phyloP scores from a whole-genome alignment of 176 grass and related monocot species.

The Rhipidocladum racemiflorum region DNA sequence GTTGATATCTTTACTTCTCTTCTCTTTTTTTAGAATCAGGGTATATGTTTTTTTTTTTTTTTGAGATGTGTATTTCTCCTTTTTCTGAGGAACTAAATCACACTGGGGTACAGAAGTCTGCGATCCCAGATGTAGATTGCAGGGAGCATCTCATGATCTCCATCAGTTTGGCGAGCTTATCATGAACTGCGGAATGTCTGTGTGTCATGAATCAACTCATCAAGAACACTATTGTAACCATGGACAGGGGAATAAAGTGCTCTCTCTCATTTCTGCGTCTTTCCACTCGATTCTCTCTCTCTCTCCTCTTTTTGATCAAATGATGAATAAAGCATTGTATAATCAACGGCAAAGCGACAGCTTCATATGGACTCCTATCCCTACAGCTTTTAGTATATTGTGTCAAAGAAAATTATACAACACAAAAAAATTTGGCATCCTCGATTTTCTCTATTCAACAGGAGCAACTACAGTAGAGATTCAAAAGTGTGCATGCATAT shows the following conservation, averaged over 20 bases:
- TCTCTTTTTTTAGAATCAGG: no score
- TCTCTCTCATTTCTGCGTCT: background rate
- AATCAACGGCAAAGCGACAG: constrained; percentile 12
- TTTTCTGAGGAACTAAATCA: background rate
- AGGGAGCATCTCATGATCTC: constrained; percentile 7
- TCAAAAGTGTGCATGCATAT: constrained; percentile 12
- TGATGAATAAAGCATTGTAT: constrained; percentile 18
- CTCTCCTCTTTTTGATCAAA: background rate
- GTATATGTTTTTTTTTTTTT: no score
- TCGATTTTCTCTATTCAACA: constrained; percentile 8
- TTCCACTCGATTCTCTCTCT: background rate
- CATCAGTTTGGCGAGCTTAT: background rate
- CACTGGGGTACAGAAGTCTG: background rate
- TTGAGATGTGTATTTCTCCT: background rate
- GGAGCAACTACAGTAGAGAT: background rate
- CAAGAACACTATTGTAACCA: background rate
- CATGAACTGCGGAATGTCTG: background rate
- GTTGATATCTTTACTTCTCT: background rate
- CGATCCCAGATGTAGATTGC: background rate
- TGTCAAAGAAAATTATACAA: constrained; percentile 30
- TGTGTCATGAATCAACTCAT: constrained; percentile 3
- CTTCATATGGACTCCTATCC: constrained; percentile 4
- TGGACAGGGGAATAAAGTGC: constrained; percentile 24
- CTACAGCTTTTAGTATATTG: constrained; percentile 2
- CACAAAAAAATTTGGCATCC: background rate